These are phyloP conservation scores for Candida oleophila DNA, from an alignment of 805 yeast species.

Conservation along the genomic window DNA sequence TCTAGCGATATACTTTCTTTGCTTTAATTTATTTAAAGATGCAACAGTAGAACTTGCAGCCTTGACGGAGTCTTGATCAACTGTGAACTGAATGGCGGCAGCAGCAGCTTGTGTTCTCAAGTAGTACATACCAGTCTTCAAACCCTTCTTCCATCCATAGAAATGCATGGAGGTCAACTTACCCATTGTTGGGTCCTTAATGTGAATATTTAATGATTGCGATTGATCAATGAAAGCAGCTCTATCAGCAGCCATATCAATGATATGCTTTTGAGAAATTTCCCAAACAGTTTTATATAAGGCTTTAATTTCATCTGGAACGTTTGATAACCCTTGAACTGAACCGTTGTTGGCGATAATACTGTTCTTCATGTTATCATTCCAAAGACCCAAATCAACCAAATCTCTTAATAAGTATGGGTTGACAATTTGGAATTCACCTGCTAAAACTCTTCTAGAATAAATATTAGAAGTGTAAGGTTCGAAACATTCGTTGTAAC, in stretches of 20 bases:
- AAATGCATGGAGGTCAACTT: slow-evolving; percentile 97
- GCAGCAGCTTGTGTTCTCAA: slow-evolving; percentile 97
- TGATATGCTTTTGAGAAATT: slow-evolving; percentile 55
- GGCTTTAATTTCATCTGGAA: slow-evolving; percentile 54
- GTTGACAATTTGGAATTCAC: slow-evolving; percentile 64
- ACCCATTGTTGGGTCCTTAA: slow-evolving; percentile 91
- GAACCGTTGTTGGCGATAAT: slow-evolving; percentile 60
- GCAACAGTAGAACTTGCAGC: slow-evolving; percentile 41
- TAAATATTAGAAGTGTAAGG: slow-evolving; percentile 63
- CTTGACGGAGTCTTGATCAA: slow-evolving; percentile 43
- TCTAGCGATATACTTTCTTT: slow-evolving; percentile 31
- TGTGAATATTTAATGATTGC: slow-evolving; percentile 86
- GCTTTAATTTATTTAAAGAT: slow-evolving; percentile 36
- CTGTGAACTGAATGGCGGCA: slow-evolving; percentile 87
- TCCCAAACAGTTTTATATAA: slow-evolving; percentile 64
- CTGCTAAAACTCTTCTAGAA: slow-evolving; percentile 61
- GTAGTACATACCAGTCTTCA: slow-evolving; percentile 98
- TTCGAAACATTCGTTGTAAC: slow-evolving; percentile 62
- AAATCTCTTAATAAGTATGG: slow-evolving; percentile 58
- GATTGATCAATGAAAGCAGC: slow-evolving; percentile 87
- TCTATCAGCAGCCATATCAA: slow-evolving; percentile 70
- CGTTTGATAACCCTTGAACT: slow-evolving; percentile 51
- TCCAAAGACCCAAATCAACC: slow-evolving; percentile 59
- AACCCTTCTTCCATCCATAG: slow-evolving; percentile 98
- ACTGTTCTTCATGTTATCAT: slow-evolving; percentile 54